Base-by-base conservation (phyloP, 2,329 filamentous ascomycete species). In the Penicillium sp. region DNA sequence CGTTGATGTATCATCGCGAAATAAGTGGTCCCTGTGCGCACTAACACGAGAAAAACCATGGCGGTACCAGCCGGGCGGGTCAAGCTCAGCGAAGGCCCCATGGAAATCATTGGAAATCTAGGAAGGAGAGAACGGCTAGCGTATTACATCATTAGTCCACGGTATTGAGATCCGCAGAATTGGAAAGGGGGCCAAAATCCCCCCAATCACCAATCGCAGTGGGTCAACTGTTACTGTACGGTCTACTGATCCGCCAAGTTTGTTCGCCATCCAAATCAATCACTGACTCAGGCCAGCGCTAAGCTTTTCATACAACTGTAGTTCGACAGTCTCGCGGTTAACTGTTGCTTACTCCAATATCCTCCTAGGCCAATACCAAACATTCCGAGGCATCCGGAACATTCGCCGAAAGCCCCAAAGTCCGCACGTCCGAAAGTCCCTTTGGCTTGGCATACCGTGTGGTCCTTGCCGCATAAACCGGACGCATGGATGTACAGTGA, bases 1-100 rank as follows among this genome's bases (percentile, higher is more conserved):
- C 41, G 26, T 50, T 50, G 35, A 15, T 29, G 37, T 42, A 25
- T 20, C 48, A 25, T 40, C 15, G 20, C 47, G 15, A 33, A 48
- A 22, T 35, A 35, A 23, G 45, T 47, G 45, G 45, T 33, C 45
- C 45, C 37, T 22, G n/a, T 22, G n/a, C 37, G 18, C 37, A 12
- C 18, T 35, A 47, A 27, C 45, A 29, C 27, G 18, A 35, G 31
- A 47, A 33, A 47, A 23, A 23, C 29, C 29, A 22, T 20, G 14
- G 29, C 45, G 45, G 46, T 49, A 37, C 46, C 46, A 49, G 33
- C 22, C 33, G 23, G 22, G 33, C 46, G 46, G 46, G 46, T 49
- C 31, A 49, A 33, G 46, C 46, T 48, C 25, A n/a, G 20, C 40
- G 6, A 25, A 25, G 23, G 40, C 23, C 22, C 40, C 20, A 42